Percentiles rank a stretch among this genome's conserved stretches.
Conservation (phyloP, 768 basidiomycete genomes). For the Boletus subcaerulescens region DNA sequence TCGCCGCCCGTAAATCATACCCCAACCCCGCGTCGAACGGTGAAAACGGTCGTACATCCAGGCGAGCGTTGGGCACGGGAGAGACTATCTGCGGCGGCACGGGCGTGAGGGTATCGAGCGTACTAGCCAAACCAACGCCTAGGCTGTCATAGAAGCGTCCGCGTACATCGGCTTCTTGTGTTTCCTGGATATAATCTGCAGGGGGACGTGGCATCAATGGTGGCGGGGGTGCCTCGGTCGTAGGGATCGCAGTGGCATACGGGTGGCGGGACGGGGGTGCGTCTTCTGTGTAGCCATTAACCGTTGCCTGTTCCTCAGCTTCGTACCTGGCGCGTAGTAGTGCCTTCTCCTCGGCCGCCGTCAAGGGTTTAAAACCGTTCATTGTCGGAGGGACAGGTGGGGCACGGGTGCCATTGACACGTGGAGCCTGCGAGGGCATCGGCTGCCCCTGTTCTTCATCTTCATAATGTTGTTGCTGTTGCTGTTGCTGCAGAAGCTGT, state of each 20-base stretch:
- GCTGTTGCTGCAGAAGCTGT: slow-evolving; percentile 21
- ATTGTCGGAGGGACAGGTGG: slow-evolving; percentile 29
- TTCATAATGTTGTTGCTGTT: slow-evolving; percentile 14
- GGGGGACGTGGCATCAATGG: slow-evolving; percentile 78
- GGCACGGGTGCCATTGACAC: slow-evolving; percentile 26
- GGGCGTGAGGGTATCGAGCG: slow-evolving; percentile 33
- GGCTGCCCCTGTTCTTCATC: slow-evolving; percentile 2
- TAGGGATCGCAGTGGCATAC: slow-evolving; percentile 13
- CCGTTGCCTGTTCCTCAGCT: slow-evolving; percentile 41
- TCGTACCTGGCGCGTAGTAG: slow-evolving; percentile 61
- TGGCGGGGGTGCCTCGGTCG: slow-evolving; percentile 45
- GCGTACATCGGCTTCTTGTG: slow-evolving; percentile 68
- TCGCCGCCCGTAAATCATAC: slow-evolving; percentile 6
- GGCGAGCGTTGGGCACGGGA: slow-evolving; percentile 5
- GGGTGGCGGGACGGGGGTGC: slow-evolving; percentile 12
- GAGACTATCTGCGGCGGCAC: slow-evolving; percentile 11
- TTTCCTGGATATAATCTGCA: slow-evolving; percentile 77
- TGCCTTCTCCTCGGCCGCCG: slow-evolving; percentile 81
- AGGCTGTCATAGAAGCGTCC: slow-evolving; percentile 38
- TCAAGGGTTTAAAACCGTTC: slow-evolving; percentile 38
- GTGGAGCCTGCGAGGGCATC: slow-evolving; percentile 21
- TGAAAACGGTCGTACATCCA: slow-evolving; percentile 47
- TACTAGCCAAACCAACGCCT: slow-evolving; percentile 24
- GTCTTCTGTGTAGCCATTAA: slow-evolving; percentile 23
- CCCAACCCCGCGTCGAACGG: slow-evolving; percentile 40